Evolutionary conservation across 331 rosid genomes (phyloP).

Genomic region (Erythrophleum ivorense): DNA sequence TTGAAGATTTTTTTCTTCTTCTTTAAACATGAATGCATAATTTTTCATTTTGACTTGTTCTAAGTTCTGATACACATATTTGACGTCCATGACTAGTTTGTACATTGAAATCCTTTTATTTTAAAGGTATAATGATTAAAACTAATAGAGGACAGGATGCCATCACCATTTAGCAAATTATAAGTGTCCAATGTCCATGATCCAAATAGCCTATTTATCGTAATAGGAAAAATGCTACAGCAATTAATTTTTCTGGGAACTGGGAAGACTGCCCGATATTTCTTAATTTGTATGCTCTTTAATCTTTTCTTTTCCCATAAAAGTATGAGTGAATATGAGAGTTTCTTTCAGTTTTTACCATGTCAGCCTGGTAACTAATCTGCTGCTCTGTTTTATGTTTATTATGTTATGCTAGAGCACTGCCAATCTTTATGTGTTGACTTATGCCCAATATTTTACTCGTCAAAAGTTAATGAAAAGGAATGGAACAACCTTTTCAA

Average conservation of each 20-base stretch:
- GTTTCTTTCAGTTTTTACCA: not conserved
- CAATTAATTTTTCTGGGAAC: not conserved
- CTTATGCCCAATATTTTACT: not conserved
- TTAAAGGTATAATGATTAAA: not conserved
- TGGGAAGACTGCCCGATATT: not conserved
- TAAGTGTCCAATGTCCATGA: not conserved
- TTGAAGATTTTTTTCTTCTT: not conserved
- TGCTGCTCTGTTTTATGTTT: not conserved
- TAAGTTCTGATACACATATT: not conserved
- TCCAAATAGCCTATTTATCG: not conserved
- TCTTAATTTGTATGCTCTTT: not conserved
- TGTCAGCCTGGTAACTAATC: not conserved
- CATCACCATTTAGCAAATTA: not conserved
- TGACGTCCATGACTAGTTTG: not conserved
- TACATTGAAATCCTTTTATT: not conserved
- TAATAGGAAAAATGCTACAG: not conserved
- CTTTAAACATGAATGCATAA: not conserved
- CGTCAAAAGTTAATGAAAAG: not conserved
- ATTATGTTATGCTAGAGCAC: conserved; percentile 15
- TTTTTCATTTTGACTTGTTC: not conserved
- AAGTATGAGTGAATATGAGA: not conserved
- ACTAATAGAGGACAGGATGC: not conserved
- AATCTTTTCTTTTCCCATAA: not conserved
- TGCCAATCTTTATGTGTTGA: not conserved
- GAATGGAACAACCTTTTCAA: not conserved